A percentile compares a stretch with the other conserved stretches of the same genome.
These are phyloP conservation scores for Vigna angularis DNA, from an alignment of 306 rosid genomes.

Conservation along the genomic window DNA sequence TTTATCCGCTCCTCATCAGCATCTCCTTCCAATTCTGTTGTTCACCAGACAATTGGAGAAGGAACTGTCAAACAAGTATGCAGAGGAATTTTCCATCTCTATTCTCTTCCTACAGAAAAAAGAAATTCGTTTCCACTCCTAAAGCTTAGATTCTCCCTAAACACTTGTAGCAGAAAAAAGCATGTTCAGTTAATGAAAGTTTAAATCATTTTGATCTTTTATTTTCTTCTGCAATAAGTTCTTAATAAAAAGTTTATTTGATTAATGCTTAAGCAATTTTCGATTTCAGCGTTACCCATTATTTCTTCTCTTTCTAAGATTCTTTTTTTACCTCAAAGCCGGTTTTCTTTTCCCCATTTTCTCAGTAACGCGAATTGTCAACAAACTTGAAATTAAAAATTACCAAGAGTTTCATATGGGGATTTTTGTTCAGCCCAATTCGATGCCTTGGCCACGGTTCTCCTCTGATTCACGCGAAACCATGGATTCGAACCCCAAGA, in stretches of 20 bases:
- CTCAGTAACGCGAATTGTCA: constrained; percentile 14
- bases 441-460: constrained; percentile 68
- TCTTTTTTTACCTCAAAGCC: neutral
- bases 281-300: neutral
- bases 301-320: constrained; percentile 19
- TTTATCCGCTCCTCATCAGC: constrained; percentile 92
- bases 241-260: too few relatives aligned
- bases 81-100: constrained; percentile 34
- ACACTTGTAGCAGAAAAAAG: neutral
- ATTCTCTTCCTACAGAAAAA: constrained; percentile 30
- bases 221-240: neutral
- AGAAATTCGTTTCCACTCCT: constrained; percentile 20
- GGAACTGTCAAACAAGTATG: constrained; percentile 32
- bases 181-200: neutral
- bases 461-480: constrained; percentile 72
- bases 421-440: constrained; percentile 80
- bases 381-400: constrained; percentile 35
- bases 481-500: constrained; percentile 48
- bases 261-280: neutral
- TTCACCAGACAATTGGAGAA: constrained; percentile 32
- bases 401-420: constrained; percentile 94
- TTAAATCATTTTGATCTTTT: too few relatives aligned
- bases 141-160: neutral
- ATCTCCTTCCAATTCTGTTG: constrained; percentile 78
- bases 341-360: neutral